phyloP scores from a whole-genome alignment of 352 stramenopile genomes.

The Phytophthora cactorum region DNA sequence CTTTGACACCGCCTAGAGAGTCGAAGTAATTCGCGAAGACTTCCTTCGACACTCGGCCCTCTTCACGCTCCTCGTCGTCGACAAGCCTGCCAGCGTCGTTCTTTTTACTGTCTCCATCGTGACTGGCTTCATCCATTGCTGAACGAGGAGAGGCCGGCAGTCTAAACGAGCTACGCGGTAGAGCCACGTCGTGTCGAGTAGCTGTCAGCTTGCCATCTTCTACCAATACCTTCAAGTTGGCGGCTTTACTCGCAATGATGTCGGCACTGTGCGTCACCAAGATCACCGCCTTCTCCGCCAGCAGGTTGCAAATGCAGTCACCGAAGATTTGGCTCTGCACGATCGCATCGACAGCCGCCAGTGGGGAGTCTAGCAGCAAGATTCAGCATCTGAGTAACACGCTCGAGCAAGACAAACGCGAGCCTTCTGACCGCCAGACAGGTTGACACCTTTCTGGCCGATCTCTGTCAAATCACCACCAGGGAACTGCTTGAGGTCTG shows the following conservation, averaged over 20 bases:
- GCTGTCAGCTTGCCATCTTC: slow-evolving; percentile 28
- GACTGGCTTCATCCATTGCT: slow-evolving; percentile 3
- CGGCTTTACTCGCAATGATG: slow-evolving; percentile 37
- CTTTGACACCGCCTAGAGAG: slow-evolving; percentile 39
- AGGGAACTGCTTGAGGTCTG: slow-evolving; percentile 88
- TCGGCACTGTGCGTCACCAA: slow-evolving; percentile 93
- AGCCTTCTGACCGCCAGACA: slow-evolving; percentile 94
- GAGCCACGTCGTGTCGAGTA: slow-evolving; percentile 19
- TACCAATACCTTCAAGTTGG: slow-evolving; percentile 38
- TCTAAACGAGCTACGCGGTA: slow-evolving; percentile 14
- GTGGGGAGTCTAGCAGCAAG: slow-evolving; percentile 92
- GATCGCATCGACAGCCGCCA: slow-evolving; percentile 93
- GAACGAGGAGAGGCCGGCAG: slow-evolving; percentile 8
- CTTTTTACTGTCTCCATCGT: slow-evolving; percentile 2
- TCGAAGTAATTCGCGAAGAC: slow-evolving; percentile 56
- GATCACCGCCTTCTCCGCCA: slow-evolving; percentile 73
- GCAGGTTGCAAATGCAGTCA: slow-evolving; percentile 39
- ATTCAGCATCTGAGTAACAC: slow-evolving; percentile 60
- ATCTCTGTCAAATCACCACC: slow-evolving; percentile 93
- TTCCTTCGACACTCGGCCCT: slow-evolving; percentile 47
- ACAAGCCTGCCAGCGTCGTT: slow-evolving; percentile 32
- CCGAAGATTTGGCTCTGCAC: slow-evolving; percentile 93
- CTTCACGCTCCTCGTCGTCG: slow-evolving; percentile 48
- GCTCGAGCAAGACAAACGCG: slow-evolving; percentile 67
- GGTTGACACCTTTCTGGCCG: slow-evolving; percentile 95